phyloP scores from a whole-genome alignment of 2,329 filamentous ascomycete species.

The Trichoderma sp. region DNA sequence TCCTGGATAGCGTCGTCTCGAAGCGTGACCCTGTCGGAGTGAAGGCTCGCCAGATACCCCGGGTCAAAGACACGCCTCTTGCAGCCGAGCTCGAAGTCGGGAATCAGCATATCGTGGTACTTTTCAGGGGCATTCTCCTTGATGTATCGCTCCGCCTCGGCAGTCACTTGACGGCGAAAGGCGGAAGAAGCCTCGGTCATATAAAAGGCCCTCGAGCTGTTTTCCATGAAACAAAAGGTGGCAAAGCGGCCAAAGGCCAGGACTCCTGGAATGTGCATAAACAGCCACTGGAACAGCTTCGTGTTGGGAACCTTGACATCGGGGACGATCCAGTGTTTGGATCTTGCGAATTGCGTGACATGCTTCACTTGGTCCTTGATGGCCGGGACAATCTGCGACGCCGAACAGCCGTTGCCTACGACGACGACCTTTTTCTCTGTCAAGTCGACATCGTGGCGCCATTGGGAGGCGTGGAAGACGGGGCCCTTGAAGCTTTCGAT shows the following conservation, averaged over 20 bases:
- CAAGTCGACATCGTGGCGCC: conserved; percentile 55
- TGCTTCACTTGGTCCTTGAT: conserved; percentile 43
- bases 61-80: conserved; percentile 65
- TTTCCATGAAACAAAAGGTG: conserved; percentile 46
- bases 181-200: conserved; percentile 42
- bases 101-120: conserved; percentile 63
- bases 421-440: conserved; percentile 52
- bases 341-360: conserved; percentile 48
- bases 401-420: conserved; percentile 60
- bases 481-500: conserved; percentile 53
- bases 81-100: conserved; percentile 64
- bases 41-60: conserved; percentile 56
- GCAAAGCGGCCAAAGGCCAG: conserved; percentile 46
- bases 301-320: conserved; percentile 35
- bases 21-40: conserved; percentile 50
- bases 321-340: conserved; percentile 49
- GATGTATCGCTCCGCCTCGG: conserved; percentile 46
- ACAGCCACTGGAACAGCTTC: conserved; percentile 37
- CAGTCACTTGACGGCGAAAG: conserved; percentile 44
- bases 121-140: conserved; percentile 54
- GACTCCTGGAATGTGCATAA: conserved; percentile 52
- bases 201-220: conserved; percentile 43
- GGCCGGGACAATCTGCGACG: conserved; percentile 54
- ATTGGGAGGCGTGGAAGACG: conserved; percentile 59
- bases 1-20: conserved; percentile 53